Percentiles rank a stretch among this genome's conserved stretches.
These are phyloP conservation scores for Ceratopteris richardii DNA, from an alignment of 75 land plant genomes.

Conservation along the genomic window DNA sequence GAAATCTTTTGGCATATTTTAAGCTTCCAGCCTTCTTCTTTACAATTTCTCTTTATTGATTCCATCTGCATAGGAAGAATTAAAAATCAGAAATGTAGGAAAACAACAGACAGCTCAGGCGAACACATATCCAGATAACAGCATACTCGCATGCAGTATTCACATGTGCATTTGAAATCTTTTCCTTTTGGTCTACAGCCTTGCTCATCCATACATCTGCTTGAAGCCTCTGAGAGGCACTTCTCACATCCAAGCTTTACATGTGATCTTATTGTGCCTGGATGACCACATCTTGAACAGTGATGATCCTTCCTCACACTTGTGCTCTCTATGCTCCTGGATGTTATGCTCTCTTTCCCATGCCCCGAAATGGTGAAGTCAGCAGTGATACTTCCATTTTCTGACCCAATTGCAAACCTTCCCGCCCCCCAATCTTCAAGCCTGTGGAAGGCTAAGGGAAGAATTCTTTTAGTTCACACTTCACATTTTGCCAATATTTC, in stretches of 20 bases:
- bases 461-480: too few species aligned
- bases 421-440: slow-evolving; percentile 46
- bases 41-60: slow-evolving; percentile 27
- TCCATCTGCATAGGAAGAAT: slow-evolving; percentile 11
- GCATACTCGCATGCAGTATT: slow-evolving; percentile 34
- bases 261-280: slow-evolving; percentile 62
- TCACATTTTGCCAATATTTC: too few species aligned
- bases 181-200: slow-evolving; percentile 41
- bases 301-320: slow-evolving; percentile 34
- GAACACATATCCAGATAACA: too few species aligned
- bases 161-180: slow-evolving; percentile 58
- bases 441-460: slow-evolving; percentile 22
- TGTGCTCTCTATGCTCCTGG: neutral
- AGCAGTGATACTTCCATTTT: neutral
- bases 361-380: neutral
- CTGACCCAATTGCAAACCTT: neutral
- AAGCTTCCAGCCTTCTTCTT: slow-evolving; percentile 51
- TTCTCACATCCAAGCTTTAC: slow-evolving; percentile 43
- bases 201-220: neutral
- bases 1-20: slow-evolving; percentile 44
- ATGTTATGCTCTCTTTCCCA: slow-evolving; percentile 1
- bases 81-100: neutral
- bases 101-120: neutral
- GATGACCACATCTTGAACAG: slow-evolving; percentile 89
- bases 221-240: slow-evolving; percentile 16